Evolutionary conservation across 2,329 filamentous ascomycete species (phyloP), one percentile per base, ranked within the genome.

Genomic region (Venturia carpophila): DNA sequence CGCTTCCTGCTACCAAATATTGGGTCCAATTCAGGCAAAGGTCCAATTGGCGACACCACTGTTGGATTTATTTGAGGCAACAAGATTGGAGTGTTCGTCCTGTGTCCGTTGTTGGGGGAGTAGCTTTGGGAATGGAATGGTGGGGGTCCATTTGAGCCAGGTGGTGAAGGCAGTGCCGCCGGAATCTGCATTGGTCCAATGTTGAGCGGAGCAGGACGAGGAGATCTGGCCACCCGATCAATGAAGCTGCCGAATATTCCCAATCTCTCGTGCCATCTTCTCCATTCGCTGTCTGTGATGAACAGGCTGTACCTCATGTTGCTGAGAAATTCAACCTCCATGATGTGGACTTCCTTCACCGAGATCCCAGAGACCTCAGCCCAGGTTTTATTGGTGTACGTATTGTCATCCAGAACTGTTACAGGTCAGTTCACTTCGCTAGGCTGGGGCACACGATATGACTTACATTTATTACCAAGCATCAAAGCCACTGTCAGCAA

Each of bases 301-400:
- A 93, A 87, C 9, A 99, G 80, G 71, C 91, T 92, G 77, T 97
- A 99, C 72, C 93, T 87, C 88, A 99, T 96, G 76, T 97, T 97
- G 80, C 93, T 97, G 68, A 99, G 80, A 71, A 99, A 99, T 75
- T 99, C 94, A n/a, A 99, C 94, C 75, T 99, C 94, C 94, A 99
- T 99, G 56, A 97, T 89, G 74, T 99, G 94, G 63, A 99, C 96
- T 76, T 99, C 94, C 67, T 89, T 87, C 15, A 97, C 93, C 1
- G 90, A 87, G 67, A 99, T 96, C 56, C 90, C 90, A 0, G 94
- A 97, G 13, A 99, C 94, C 71, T 99, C 94, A 2, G 93, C 94
- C 94, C 94, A 99, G 0, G 94, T 99, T 80, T 97, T 97, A 80
- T 99, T 99, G 45, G 94, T 97, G 77, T 99, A 99, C 0, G 94